Evolutionary conservation across 495 filamentous ascomycete genomes (phyloP), one percentile per base, ranked within the genome.

Genomic region (Polyplosphaeria fusca): DNA sequence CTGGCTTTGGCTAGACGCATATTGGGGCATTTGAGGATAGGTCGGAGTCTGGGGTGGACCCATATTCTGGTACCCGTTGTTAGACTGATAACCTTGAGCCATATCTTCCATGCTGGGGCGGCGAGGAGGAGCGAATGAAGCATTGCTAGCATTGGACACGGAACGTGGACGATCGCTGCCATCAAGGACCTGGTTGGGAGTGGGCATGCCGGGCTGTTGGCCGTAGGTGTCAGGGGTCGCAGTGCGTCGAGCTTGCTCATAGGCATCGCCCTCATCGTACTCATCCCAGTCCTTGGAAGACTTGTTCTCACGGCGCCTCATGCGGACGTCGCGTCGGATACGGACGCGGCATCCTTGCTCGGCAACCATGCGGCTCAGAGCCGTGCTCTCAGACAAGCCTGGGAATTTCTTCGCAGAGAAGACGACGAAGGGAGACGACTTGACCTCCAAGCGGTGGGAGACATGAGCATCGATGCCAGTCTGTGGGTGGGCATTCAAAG

Each of bases 391-490:
- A 1, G 89, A 84, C 62, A 98, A 74, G 11, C 93, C 93, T 32
- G 93, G 93, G 76, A 98, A 98, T 76, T 96, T 98, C 83, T 98
- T 98, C 22, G 93, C 93, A 64, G 91, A 96, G 75, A 84, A 98
- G 9, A 97, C 94, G 4, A 78, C 83, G 68, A 98, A 98, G 1
- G 88, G 85, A 19, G 77, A 72, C 0, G 91, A 94, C 72, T 94
- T 89, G 53, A 96, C 88, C 67, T 96, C 90, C 73, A 96, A 76
- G n/a, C 94, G 79, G 69, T 86, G 86, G 48, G 85, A 70, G 18
- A 74, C 70, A 43, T 74, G 68, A 16, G 66, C 64, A 22, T 68
- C 61, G 11, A 58, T 60, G n/a, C 77, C 44, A 76, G 70, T 28
- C 16, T 47, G 56, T 25, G 60, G 39, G 23, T 61, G 47, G 16